These are phyloP conservation scores for Teratosphaeria epicoccoides DNA, from an alignment of 2,329 filamentous ascomycete genomes.

Conservation along the genomic window DNA sequence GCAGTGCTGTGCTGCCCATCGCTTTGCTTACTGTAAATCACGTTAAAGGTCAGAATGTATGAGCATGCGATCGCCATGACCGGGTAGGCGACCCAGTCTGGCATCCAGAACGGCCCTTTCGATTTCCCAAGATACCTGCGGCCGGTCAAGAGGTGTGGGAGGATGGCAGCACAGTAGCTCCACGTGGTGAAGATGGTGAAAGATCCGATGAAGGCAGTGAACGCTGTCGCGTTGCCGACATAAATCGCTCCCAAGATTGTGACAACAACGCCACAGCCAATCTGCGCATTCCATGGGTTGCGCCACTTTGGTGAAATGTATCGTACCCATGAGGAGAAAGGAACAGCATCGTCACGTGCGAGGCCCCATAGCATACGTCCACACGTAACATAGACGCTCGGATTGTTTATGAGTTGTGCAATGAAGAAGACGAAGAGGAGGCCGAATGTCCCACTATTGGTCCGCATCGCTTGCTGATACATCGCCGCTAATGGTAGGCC, in stretches of 20 bases:
- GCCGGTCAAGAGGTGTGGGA: constrained; percentile 36
- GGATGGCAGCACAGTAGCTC: constrained; percentile 53
- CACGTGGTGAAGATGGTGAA: constrained; percentile 46
- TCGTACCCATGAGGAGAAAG: constrained; percentile 40
- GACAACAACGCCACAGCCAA: constrained; percentile 40
- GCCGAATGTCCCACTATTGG: constrained; percentile 30
- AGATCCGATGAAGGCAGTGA: constrained; percentile 54
- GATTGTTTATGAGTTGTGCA: constrained; percentile 41
- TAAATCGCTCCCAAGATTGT: constrained; percentile 54
- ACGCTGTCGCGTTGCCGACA: constrained; percentile 55
- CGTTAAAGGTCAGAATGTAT: constrained; percentile 51
- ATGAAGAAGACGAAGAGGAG: constrained; percentile 39
- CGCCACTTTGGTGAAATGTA: constrained; percentile 37
- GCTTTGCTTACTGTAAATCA: too few relatives aligned
- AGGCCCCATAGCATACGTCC: constrained; percentile 56
- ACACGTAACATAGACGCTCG: constrained; percentile 49
- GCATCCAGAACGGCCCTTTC: constrained; percentile 51
- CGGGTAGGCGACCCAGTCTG: constrained; percentile 35
- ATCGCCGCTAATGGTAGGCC: constrained; percentile 53
- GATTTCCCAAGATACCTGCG: constrained; percentile 29
- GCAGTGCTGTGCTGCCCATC: too few relatives aligned
- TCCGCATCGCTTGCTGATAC: constrained; percentile 43
- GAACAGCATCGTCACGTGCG: constrained; percentile 46
- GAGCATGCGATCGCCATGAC: constrained; percentile 43
- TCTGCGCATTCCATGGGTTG: constrained; percentile 47